Base-by-base conservation (phyloP, 2,329 filamentous ascomycete genomes). In the Pestalotiopsis sp. region DNA sequence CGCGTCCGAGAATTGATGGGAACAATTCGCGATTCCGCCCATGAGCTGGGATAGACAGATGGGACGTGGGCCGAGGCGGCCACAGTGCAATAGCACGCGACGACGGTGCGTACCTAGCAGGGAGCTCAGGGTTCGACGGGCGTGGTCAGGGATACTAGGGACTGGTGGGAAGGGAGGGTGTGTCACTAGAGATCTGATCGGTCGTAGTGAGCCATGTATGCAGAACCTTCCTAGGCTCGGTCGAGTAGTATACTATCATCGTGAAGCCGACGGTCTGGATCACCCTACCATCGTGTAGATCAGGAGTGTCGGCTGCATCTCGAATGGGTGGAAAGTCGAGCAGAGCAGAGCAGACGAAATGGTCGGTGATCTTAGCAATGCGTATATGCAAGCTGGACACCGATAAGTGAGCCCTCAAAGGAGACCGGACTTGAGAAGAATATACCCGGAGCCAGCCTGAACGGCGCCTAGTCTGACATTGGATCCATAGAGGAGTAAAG, bases 11-110 rank as follows among this genome's bases (percentile, higher is more conserved):
- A 39, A 30, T 22, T 56, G 14, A 24, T n/a, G 17, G 63, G 24
- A 52, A 52, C 44, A 52, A 52, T 22, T 57, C 35, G 30, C 39
- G 38, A 20, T 40, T 26, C 38, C 60, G 60, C 22, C n/a, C 20
- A n/a, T 20, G n/a, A 17, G 60, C 39, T 63, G 60, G 60, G 35
- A 48, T 63, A 13, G 35, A 48, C 48, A 13, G n/a, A 22, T 39
- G 60, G 26, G 26, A 24, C 44, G 20, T 56, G 22, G 48, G 24
- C 40, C 52, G 26, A 65, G 22, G 40, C 22, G 40, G 44, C 30
- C 52, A 56, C 63, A 65, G 63, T 55, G 63, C 63, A 65, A 30
- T 38, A 35, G 30, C 30, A 52, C 44, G n/a, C 44, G 20, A 9
- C 17, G n/a, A 52, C 44, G 22, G 44, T 52, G 44, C 20, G 44